phyloP scores from a whole-genome alignment of 345 rosid genomes.

The Citrus sinensis region DVS_A1.0 CM039165.1:37907001-37907500 shows the following conservation, averaged over 20 bases:
- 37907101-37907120: not conserved
- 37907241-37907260: not conserved
- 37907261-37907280: not conserved
- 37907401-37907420: conserved; percentile 39
- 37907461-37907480: conserved; percentile 63
- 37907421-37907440: conserved; percentile 67
- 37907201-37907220: not conserved
- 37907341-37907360: conserved; percentile 76
- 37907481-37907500: conserved; percentile 51
- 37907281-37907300: conserved; percentile 51
- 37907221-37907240: not conserved
- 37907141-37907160: not conserved
- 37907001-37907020: not conserved
- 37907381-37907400: conserved; percentile 56
- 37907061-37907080: not conserved
- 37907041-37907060: not conserved
- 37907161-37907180: not conserved
- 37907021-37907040: not conserved
- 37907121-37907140: not conserved
- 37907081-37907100: not conserved
- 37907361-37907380: conserved; percentile 41
- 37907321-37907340: conserved; percentile 77
- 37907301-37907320: conserved; percentile 83
- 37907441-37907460: conserved; percentile 79
- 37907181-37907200: not conserved